Conservation (phyloP, 2,329 filamentous ascomycete genomes). For the Mariannaea sp. region DNA sequence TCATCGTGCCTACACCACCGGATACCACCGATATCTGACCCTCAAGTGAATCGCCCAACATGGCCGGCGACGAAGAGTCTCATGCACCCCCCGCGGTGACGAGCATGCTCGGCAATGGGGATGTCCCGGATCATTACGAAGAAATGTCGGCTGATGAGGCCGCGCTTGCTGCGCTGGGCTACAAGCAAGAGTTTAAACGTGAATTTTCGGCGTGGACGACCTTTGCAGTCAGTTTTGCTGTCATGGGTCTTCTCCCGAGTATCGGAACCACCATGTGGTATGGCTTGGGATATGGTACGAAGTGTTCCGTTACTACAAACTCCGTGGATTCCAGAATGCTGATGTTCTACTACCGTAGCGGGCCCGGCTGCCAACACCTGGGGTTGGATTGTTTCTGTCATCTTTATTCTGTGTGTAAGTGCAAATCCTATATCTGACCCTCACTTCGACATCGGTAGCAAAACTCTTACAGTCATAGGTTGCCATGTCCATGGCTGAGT, state of each 20-base stretch:
- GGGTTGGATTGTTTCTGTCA: conserved; percentile 18
- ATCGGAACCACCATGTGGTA: conserved; percentile 24
- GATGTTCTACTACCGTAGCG: neutral
- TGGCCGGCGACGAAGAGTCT: conserved; percentile 12
- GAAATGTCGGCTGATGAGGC: conserved; percentile 15
- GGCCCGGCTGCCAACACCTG: conserved; percentile 21
- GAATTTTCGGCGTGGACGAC: conserved; percentile 18
- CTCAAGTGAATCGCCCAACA: too few relatives aligned
- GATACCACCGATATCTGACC: neutral
- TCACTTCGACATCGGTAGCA: too few relatives aligned
- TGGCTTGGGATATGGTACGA: conserved; percentile 18
- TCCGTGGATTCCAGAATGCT: neutral
- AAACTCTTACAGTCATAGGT: conserved; percentile 1
- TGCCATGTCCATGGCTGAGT: conserved; percentile 21
- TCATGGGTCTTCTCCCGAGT: conserved; percentile 20
- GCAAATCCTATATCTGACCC: neutral
- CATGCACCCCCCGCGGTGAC: conserved; percentile 7
- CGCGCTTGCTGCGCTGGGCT: conserved; percentile 17
- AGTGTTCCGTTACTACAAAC: too few relatives aligned
- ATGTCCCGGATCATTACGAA: conserved; percentile 10
- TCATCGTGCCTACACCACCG: neutral
- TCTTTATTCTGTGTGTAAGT: conserved; percentile 22
- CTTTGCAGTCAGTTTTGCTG: conserved; percentile 17
- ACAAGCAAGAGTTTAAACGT: conserved; percentile 22
- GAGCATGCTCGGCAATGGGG: conserved; percentile 11